A percentile compares a stretch with the other conserved stretches of the same genome.
Evolutionary conservation across 257 asterid genomes (phyloP).

Genomic region (Catharanthus roseus): DNA sequence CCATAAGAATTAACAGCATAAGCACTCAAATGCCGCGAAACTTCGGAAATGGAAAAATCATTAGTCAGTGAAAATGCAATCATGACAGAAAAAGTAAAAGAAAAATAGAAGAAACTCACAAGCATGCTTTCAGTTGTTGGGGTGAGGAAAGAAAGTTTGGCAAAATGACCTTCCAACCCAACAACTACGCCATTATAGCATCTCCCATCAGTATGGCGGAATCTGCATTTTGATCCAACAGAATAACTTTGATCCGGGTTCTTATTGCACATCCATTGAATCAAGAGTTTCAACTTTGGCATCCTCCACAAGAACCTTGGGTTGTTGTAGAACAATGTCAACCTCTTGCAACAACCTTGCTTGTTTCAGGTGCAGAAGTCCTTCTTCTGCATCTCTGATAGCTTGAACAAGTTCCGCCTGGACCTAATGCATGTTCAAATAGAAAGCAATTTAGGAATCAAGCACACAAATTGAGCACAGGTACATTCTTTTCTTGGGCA

Average conservation of each 20-base stretch:
- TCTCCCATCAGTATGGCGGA: conserved; percentile 78
- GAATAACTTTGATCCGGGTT: conserved; percentile 50
- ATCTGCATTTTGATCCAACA: conserved; percentile 86
- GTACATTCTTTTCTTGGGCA: background rate
- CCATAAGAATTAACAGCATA: background rate
- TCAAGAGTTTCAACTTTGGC: conserved; percentile 48
- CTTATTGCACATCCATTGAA: conserved; percentile 38
- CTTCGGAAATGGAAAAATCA: background rate
- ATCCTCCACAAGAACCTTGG: conserved; percentile 29
- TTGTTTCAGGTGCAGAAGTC: conserved; percentile 75
- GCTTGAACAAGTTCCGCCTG: conserved; percentile 69
- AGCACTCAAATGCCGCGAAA: background rate
- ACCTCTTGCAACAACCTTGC: conserved; percentile 72
- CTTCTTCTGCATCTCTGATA: conserved; percentile 79
- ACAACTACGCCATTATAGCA: conserved; percentile 83
- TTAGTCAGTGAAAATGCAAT: background rate
- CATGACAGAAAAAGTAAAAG: background rate
- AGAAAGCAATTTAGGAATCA: conserved; percentile 8
- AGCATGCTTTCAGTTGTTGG: conserved; percentile 89
- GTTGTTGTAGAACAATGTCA: conserved; percentile 43
- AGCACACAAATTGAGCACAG: background rate
- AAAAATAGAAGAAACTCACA: conserved; percentile 49
- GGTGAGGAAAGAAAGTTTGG: conserved; percentile 63
- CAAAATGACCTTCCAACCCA: conserved; percentile 59
- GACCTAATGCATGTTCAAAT: conserved; percentile 35